phyloP scores from a whole-genome alignment of 2,329 filamentous ascomycete genomes.

The Neocucurbitaria cava region DNA sequence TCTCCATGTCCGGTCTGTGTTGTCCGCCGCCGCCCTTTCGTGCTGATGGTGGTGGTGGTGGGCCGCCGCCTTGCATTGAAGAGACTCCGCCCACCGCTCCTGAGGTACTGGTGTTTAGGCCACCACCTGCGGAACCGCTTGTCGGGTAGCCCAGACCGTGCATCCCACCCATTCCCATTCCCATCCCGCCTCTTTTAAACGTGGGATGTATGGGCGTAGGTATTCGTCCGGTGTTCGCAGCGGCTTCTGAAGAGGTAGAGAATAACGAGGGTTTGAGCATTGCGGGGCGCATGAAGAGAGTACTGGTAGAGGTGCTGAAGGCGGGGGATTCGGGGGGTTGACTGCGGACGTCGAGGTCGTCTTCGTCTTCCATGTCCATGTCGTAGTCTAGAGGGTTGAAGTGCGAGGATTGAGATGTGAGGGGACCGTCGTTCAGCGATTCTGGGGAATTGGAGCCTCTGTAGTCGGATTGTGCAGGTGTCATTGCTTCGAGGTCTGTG shows the following conservation, averaged over 20 bases:
- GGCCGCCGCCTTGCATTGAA: conserved; percentile 22
- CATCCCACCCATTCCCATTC: too few species aligned
- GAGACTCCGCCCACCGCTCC: conserved; percentile 12
- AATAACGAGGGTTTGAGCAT: conserved; percentile 43
- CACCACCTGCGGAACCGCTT: conserved; percentile 38
- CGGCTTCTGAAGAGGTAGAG: conserved; percentile 21
- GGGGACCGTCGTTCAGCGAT: conserved; percentile 26
- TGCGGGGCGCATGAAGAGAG: conserved; percentile 40
- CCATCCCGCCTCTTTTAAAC: conserved; percentile 39
- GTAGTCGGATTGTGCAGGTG: conserved; percentile 39
- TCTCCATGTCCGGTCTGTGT: conserved; percentile 22
- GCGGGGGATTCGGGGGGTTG: conserved; percentile 47
- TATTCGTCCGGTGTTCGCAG: conserved; percentile 39
- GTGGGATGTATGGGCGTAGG: conserved; percentile 51
- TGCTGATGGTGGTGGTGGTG: conserved; percentile 18
- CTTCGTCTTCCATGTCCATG: conserved; percentile 49
- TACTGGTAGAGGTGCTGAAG: conserved; percentile 25
- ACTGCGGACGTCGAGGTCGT: conserved; percentile 42
- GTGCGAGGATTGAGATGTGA: conserved; percentile 29
- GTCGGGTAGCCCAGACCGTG: conserved; percentile 37
- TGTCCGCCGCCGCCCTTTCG: conserved; percentile 31
- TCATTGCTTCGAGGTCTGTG: conserved; percentile 38
- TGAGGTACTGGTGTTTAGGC: conserved; percentile 21
- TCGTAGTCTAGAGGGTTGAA: conserved; percentile 35
- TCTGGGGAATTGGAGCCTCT: conserved; percentile 35